These are phyloP conservation scores for Chrysopogon serrulatus DNA, from an alignment of 176 grass and related monocot species.

Conservation along the genomic window DNA sequence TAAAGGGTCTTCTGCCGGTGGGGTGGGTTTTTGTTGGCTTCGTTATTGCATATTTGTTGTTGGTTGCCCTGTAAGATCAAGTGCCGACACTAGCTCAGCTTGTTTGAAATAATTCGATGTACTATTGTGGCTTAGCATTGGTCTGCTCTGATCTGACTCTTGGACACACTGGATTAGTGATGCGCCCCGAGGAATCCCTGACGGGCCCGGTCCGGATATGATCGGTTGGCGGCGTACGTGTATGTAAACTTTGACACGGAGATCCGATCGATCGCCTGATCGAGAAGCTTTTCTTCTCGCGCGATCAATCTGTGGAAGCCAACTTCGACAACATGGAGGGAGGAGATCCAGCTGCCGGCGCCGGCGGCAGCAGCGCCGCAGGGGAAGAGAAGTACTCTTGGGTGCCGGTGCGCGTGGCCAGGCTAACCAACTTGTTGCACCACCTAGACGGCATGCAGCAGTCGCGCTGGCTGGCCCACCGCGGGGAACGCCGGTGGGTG, in stretches of 20 bases:
- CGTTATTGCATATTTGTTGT: neutral
- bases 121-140: neutral
- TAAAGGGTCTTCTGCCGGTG: neutral
- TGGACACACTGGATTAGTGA: too few relatives aligned
- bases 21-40: conserved; percentile 16
- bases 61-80: neutral
- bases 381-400: neutral
- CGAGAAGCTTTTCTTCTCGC: too few relatives aligned
- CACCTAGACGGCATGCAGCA: neutral
- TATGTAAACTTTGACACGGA: too few relatives aligned
- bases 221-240: too few relatives aligned
- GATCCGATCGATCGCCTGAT: too few relatives aligned
- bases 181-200: too few relatives aligned
- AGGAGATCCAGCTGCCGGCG: too few relatives aligned
- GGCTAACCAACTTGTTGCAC: neutral
- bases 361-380: too few relatives aligned
- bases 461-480: neutral
- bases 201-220: too few relatives aligned
- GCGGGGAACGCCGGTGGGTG: neutral
- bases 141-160: too few relatives aligned
- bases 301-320: too few relatives aligned
- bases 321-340: too few relatives aligned
- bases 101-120: conserved; percentile 16
- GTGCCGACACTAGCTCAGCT: neutral
- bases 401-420: neutral